Evolutionary conservation across 306 rosid species (phyloP), one percentile per base, ranked within the genome.

Genomic region (Quercus dentata): DNA sequence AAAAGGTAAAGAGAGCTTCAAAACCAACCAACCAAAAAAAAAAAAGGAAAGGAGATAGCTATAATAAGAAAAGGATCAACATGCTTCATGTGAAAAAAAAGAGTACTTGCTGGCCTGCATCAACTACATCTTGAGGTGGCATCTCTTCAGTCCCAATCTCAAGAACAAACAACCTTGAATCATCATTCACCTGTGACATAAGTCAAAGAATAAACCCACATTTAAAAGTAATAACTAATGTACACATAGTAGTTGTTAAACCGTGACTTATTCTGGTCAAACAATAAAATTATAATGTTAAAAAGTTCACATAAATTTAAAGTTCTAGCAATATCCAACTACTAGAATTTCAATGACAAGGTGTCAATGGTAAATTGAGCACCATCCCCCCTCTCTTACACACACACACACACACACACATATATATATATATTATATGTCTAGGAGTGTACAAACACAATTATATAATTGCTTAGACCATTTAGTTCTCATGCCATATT

Each of bases 121-220:
- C 91, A 77, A 90, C 85, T 79, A 91, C 95, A 86, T 92, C 97
- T 81, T 92, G 94, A 79, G 97, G 91, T 41, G 99, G 97, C 83
- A 94, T 72, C 89, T 94, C 99, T 84, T 94, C 99, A 7, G 91
- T 87, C 77, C 99, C 99, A 75, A 92, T 89, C 83, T 92, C 99
- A 78, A 94, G 89, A 83, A 92, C 89, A 81, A 94, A 91, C 82
- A 82, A 76, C 79, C 99, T 88, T 38, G 90, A 79, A 82, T 86
- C 87, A 87, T 86, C 99, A 81, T 84, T 87, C 80, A 88, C 97
- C 99, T 94, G 83, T 21, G 63, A 86, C 33, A 83, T 76, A 76
- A 74, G 80, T 71, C 79, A 85, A 74, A 84, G 61, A 70, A 70
- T 57, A 71, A 52, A 71, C 63, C 75, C 59, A 84, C 35, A 63